Base-by-base conservation (phyloP, 2,329 filamentous ascomycete species). In the Penicillium fuscoglaucum region DNA sequence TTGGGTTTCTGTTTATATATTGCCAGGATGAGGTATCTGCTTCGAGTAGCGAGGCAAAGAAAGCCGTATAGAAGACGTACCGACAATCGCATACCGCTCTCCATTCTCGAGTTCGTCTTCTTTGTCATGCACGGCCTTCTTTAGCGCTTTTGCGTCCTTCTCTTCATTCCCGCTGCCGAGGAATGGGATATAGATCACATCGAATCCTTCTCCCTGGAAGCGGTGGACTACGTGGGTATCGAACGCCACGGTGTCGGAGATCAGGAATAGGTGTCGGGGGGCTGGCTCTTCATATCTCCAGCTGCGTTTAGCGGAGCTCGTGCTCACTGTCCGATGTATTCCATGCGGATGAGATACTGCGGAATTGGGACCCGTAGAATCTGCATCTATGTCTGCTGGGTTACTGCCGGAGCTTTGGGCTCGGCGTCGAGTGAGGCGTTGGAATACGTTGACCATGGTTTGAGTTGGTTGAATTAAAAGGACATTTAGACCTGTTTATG, bases 61-160 rank as follows among this genome's bases (percentile, higher is more conserved):
- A 40, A 26, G 15, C 4, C 9, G 6, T 26, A 31, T 31, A 21
- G 8, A 21, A 29, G 17, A 68, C 70, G 60, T 80, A 86, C 83
- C 83, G 70, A 87, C 80, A 65, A 87, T 81, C 6, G 82, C 84
- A 73, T 84, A 87, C 53, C 81, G 78, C 71, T 85, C 84, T 24
- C 77, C 78, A 2, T 77, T 70, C 40, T 84, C 83, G 46, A 86
- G 78, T 26, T 78, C 76, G 62, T 84, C 82, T 49, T 80, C 80
- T 50, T 80, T 70, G 50, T 76, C 73, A 55, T 84, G 79, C 46
- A 86, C 68, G 21, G 74, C 73, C 44, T 81, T 78, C 46, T 79
- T 76, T 54, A 82, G 71, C 17, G 76, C 71, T 58, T 83, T 79
- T 39, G 84, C 67, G 35, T 76, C 69, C n/a, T 82, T 81, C n/a